Base-by-base conservation (phyloP, 2,329 filamentous ascomycete species). In the Pseudocercospora crystallina region DNA sequence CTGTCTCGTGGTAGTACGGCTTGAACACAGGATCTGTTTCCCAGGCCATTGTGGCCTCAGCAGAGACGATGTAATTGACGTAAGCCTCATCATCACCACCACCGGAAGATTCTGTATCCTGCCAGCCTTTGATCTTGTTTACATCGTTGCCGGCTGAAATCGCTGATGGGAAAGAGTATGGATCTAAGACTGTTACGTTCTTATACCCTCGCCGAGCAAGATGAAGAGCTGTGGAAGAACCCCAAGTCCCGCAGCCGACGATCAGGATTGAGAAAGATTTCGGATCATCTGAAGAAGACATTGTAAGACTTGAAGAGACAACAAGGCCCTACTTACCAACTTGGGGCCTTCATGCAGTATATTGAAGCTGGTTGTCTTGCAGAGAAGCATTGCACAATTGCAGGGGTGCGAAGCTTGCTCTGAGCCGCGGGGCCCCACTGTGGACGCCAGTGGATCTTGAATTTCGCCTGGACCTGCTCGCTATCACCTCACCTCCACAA, bases 111-210 rank as follows among this genome's bases (percentile, higher is more conserved):
- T 60, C 61, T 43, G 57, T 56, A 44, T 57, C 29, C 15, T 43
- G 45, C 37, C 42, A 56, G 20, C 53, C 51, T 53, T 52, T 56
- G 47, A 78, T 77, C 51, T 78, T 78, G 57, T 78, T 77, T 35
- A 78, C 64, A 56, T 78, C 76, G 63, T 77, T 77, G n/a, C 75
- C 76, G 3, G 76, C 75, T 11, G 75, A 73, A 44, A 76, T 75
- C 5, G 67, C 63, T 5, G 74, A 78, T 1, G 76, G 75, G 3
- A 76, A 70, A 0, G 66, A 66, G 49, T 76, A 70, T 0, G 71
- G 71, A 53, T 79, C 77, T 9, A 80, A 65, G 5, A 79, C 71
- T 3, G 69, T 77, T 49, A 80, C 69, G 53, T 76, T 71, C 34
- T 68, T 70, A 59, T 78, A 79, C 35, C 77, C 77, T 43, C 72